Conservation (phyloP, 257 asterid species). For the Asclepias syriaca region DNA sequence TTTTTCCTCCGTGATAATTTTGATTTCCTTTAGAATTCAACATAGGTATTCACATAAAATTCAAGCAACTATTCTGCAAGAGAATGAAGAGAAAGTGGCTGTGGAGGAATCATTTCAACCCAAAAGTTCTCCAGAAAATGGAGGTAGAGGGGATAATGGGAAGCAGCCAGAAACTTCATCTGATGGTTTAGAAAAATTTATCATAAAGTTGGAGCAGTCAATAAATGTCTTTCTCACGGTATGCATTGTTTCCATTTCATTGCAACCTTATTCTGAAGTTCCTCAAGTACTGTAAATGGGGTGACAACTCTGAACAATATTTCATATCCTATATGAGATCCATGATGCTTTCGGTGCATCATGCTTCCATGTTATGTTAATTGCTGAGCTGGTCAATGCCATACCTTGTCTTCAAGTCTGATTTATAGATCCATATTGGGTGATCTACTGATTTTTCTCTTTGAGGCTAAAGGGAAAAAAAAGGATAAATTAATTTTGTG, state of each 20-base stretch:
- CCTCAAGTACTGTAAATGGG: neutral
- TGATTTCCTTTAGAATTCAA: conserved; percentile 10
- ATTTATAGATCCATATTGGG: neutral
- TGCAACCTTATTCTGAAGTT: neutral
- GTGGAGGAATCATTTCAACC: conserved; percentile 67
- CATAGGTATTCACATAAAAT: conserved; percentile 40
- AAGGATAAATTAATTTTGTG: neutral
- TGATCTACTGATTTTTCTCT: neutral
- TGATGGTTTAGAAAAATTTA: conserved; percentile 54
- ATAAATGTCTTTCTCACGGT: conserved; percentile 80
- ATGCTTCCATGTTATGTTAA: too few relatives aligned
- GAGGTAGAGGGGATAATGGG: conserved; percentile 39
- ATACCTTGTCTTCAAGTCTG: neutral
- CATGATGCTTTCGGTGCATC: neutral
- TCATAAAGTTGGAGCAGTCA: conserved; percentile 83
- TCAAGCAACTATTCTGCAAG: conserved; percentile 64
- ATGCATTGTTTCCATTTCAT: conserved; percentile 14
- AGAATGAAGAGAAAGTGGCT: conserved; percentile 63
- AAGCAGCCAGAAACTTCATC: conserved; percentile 37
- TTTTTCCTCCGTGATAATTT: conserved; percentile 2
- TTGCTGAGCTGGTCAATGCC: neutral
- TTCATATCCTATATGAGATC: neutral
- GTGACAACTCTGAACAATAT: neutral
- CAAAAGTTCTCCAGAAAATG: conserved; percentile 48
- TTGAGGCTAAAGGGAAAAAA: neutral